Percentiles rank a stretch among this genome's conserved stretches.
Conservation (phyloP, 2,329 filamentous ascomycete species). For the Exophiala aquamarina region DNA sequence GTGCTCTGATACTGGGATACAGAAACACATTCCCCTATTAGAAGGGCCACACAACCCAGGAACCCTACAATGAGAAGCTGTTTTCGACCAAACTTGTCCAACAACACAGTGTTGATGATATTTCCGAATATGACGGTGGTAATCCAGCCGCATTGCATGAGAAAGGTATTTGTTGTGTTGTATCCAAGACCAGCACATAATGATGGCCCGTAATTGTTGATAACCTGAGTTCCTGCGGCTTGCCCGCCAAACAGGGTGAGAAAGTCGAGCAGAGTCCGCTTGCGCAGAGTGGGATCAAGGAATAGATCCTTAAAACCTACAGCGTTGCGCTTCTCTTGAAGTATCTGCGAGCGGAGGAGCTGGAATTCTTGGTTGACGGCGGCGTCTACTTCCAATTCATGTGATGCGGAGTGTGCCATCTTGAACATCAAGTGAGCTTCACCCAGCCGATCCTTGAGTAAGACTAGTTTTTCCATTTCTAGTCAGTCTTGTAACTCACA, state of each 20-base stretch:
- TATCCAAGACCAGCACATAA: slow-evolving; percentile 49
- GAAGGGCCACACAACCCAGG: too few species aligned
- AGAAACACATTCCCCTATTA: neutral
- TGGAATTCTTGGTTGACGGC: slow-evolving; percentile 1
- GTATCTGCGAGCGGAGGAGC: neutral
- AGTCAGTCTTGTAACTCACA: too few species aligned
- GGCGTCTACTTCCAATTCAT: neutral
- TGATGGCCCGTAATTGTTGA: slow-evolving; percentile 44
- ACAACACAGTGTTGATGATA: neutral
- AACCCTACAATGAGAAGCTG: slow-evolving; percentile 1
- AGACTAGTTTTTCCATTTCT: too few species aligned
- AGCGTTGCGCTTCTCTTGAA: neutral
- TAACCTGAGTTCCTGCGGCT: slow-evolving; percentile 45
- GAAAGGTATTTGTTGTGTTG: slow-evolving; percentile 28
- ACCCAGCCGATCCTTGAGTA: neutral
- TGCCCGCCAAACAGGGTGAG: neutral
- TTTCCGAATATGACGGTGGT: neutral
- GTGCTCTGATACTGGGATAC: neutral
- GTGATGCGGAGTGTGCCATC: neutral
- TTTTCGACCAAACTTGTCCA: slow-evolving; percentile 9
- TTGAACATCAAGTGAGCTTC: neutral
- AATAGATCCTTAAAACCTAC: neutral
- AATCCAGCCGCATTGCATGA: slow-evolving; percentile 6
- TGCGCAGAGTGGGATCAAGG: neutral
- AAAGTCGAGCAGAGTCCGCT: neutral